These are phyloP conservation scores for Begonia masoniana DNA, from an alignment of 306 rosid species.

Conservation along the genomic window DNA sequence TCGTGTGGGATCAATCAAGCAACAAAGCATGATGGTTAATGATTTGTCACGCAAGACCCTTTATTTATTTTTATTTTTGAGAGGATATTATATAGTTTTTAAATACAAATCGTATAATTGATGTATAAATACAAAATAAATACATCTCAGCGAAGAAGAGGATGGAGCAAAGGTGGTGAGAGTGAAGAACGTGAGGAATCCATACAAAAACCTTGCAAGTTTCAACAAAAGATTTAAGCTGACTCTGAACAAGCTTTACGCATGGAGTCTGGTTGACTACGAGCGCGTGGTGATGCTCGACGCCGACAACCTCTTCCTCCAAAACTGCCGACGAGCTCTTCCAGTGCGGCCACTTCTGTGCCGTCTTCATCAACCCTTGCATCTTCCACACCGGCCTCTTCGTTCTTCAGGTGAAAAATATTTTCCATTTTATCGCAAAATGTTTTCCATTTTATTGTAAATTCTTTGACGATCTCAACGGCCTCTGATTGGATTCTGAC, in stretches of 20 bases:
- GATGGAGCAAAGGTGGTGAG: slow-evolving; percentile 84
- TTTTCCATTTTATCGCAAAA: not conserved
- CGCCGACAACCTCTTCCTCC: slow-evolving; percentile 81
- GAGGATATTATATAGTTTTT: no score
- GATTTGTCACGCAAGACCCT: no score
- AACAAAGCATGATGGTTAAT: no score
- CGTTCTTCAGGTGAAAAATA: slow-evolving; percentile 46
- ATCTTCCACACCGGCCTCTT: slow-evolving; percentile 86
- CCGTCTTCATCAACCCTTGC: slow-evolving; percentile 83
- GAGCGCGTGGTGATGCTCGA: slow-evolving; percentile 86
- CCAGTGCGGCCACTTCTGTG: slow-evolving; percentile 84
- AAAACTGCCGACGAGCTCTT: slow-evolving; percentile 67
- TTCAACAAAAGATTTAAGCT: slow-evolving; percentile 63
- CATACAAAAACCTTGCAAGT: slow-evolving; percentile 45
- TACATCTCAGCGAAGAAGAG: slow-evolving; percentile 27
- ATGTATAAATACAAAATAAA: no score
- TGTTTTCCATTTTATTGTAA: no score
- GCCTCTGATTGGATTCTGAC: not conserved
- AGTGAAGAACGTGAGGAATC: slow-evolving; percentile 70
- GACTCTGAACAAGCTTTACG: slow-evolving; percentile 73
- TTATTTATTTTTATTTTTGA: no score
- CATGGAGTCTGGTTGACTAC: slow-evolving; percentile 73
- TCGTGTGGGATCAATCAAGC: no score
- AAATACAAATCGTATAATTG: no score
- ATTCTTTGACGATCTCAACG: no score